Conservation (phyloP, 1,284 basidiomycete genomes). For the Ganoderma meredithae region DNA sequence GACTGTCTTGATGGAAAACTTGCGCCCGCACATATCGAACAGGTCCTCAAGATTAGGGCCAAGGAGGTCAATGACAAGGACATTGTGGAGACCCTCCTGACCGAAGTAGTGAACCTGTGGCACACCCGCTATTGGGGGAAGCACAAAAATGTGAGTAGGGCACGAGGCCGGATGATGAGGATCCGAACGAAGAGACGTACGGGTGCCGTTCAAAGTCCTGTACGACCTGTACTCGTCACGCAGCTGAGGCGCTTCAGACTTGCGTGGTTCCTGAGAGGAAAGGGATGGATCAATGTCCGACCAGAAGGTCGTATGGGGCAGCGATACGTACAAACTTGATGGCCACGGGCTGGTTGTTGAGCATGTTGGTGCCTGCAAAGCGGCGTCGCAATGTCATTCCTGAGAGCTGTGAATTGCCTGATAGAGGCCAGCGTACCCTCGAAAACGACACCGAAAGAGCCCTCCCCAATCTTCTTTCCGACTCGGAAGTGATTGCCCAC, state of each 20-base stretch:
- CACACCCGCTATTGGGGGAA: conserved; percentile 73
- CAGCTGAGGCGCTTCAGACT: conserved; percentile 97
- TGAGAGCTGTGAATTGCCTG: no score
- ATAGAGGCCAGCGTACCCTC: conserved; percentile 59
- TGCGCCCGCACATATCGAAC: conserved; percentile 98
- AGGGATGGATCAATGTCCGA: conserved; percentile 20
- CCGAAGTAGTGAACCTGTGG: conserved; percentile 99
- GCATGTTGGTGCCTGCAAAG: conserved; percentile 81
- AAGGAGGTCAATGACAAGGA: conserved; percentile 95
- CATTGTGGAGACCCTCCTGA: conserved; percentile 97
- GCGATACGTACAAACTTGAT: conserved; percentile 90
- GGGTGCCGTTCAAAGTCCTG: conserved; percentile 91
- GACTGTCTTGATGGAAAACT: conserved; percentile 97
- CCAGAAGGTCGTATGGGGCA: conserved; percentile 4
- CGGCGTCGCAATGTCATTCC: background rate
- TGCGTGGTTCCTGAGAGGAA: conserved; percentile 87
- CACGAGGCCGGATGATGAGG: conserved; percentile 10
- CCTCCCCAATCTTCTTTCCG: conserved; percentile 89
- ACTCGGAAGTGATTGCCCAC: conserved; percentile 81
- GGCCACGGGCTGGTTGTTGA: conserved; percentile 91
- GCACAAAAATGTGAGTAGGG: conserved; percentile 5
- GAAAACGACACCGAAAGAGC: conserved; percentile 85
- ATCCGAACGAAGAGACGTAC: conserved; percentile 59
- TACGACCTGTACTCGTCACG: conserved; percentile 98
- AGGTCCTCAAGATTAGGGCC: conserved; percentile 97